A percentile compares a stretch with the other conserved stretches of the same genome.
phyloP scores from a whole-genome alignment of 1,284 basidiomycete species.

The Irpex rosettiformis region DNA sequence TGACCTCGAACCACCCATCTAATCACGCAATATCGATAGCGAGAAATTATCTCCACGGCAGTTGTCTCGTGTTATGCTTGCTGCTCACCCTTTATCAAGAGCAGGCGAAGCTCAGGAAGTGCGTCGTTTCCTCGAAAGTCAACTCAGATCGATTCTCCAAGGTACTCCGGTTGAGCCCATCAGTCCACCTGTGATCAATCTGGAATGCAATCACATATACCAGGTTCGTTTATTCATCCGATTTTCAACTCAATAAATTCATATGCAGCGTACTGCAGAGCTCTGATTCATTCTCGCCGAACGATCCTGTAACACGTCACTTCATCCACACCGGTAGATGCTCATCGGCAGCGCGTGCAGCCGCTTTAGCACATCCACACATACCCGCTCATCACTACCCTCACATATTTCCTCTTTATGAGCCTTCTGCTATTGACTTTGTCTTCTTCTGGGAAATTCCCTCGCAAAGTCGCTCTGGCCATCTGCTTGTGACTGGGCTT shows the following conservation, averaged over 20 bases:
- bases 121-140: constrained; percentile 46
- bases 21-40: constrained; percentile 31
- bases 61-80: constrained; percentile 42
- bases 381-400: constrained; percentile 53
- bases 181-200: constrained; percentile 52
- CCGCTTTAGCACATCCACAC: constrained; percentile 51
- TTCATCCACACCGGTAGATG: constrained; percentile 52
- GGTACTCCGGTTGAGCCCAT: constrained; percentile 40
- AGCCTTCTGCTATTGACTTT: constrained; percentile 70
- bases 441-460: constrained; percentile 73
- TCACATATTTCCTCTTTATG: constrained; percentile 75
- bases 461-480: constrained; percentile 54
- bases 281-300: constrained; percentile 22
- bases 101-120: constrained; percentile 39
- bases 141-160: constrained; percentile 51
- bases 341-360: constrained; percentile 35
- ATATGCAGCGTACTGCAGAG: not conserved
- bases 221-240: constrained; percentile 35
- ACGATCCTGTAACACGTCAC: constrained; percentile 33
- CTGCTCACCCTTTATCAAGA: constrained; percentile 37
- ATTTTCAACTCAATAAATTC: not conserved
- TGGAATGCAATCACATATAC: constrained; percentile 47
- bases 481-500: constrained; percentile 55
- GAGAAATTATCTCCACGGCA: constrained; percentile 48
- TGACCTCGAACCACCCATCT: not conserved